These are phyloP conservation scores for Diaporthe sp. DNA, from an alignment of 2,329 filamentous ascomycete species.

Conservation along the genomic window DNA sequence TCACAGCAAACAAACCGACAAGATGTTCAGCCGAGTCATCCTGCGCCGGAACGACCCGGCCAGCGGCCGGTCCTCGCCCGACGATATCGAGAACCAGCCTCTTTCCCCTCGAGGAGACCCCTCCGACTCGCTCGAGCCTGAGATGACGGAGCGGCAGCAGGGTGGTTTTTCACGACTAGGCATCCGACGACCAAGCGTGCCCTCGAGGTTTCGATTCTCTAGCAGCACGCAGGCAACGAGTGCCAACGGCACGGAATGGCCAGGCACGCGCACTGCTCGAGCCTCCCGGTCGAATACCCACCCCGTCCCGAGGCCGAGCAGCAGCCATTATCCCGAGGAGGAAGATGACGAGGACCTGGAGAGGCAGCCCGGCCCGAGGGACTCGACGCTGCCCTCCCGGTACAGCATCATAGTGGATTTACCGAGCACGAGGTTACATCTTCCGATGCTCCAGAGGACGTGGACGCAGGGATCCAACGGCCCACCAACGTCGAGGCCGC, in stretches of 20 bases:
- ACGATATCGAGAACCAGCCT: slow-evolving; percentile 41
- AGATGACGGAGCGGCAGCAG: slow-evolving; percentile 49
- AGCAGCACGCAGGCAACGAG: slow-evolving; percentile 43
- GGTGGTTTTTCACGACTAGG: slow-evolving; percentile 46
- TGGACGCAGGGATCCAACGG: slow-evolving; percentile 55
- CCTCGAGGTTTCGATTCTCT: slow-evolving; percentile 46
- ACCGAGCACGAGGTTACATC: slow-evolving; percentile 57
- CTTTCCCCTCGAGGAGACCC: slow-evolving; percentile 34
- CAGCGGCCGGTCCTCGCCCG: slow-evolving; percentile 22
- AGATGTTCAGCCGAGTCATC: slow-evolving; percentile 41
- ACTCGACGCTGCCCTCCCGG: slow-evolving; percentile 52
- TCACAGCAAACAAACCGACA: slow-evolving; percentile 13
- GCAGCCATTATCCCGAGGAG: slow-evolving; percentile 48
- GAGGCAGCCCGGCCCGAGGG: slow-evolving; percentile 64
- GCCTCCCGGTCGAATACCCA: slow-evolving; percentile 36
- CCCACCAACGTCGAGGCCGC: slow-evolving; percentile 45
- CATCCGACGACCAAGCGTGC: slow-evolving; percentile 48
- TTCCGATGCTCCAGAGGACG: slow-evolving; percentile 58
- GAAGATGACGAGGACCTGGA: slow-evolving; percentile 50
- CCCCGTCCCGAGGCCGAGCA: slow-evolving; percentile 44
- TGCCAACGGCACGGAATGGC: slow-evolving; percentile 37
- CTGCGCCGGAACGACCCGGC: slow-evolving; percentile 39
- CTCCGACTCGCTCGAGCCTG: slow-evolving; percentile 36
- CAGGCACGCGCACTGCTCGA: slow-evolving; percentile 22
- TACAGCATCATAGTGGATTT: slow-evolving; percentile 45